Evolutionary conservation across 1,284 basidiomycete species (phyloP), one percentile per base, ranked within the genome.

Genomic region (Irpex sp.): DNA sequence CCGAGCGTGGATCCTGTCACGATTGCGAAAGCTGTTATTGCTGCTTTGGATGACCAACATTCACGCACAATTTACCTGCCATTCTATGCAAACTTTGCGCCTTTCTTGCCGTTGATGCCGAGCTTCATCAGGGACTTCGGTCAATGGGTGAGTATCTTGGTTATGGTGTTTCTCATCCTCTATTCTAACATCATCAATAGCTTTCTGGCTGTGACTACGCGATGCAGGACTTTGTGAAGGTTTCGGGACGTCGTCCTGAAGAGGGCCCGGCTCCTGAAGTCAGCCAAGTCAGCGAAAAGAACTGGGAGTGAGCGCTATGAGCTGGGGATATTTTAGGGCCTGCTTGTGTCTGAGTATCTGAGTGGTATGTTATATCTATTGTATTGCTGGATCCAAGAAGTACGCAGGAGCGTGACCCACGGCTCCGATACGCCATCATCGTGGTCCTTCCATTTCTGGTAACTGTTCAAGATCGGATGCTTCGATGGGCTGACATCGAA

Each of bases 11-110:
- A 83, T 56, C 90, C 94, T 0, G 81, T 92, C 53, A 78, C 83
- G 1, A 80, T 97, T 4, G 93, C 92, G 60, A 93, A 94, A 72
- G 79, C 79, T n/a, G 86, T 97, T 68, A 90, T 97, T 60, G 76
- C 83, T 8, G 87, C 88, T 0, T 74, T 97, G 54, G 92, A 95
- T 70, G 85, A 86, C 50, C 87, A 90, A 64, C 87, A 94, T 69
- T 89, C 88, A 11, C 81, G 83, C 61, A 83, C 82, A 13, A 83
- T 96, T 61, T 78, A 85, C 67, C 68, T 94, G 68, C 95, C 95
- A 11, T 88, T 92, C 73, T 93, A 87, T 68, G 80, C 81, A 7
- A 79, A 90, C 69, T 83, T 87, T 46, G 77, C 81, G 33, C 84
- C 87, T 55, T 78, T 80, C 61, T 69, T 89, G 66, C 75, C 75